phyloP scores from a whole-genome alignment of 768 basidiomycete genomes.

The Suillus paluster region DNA sequence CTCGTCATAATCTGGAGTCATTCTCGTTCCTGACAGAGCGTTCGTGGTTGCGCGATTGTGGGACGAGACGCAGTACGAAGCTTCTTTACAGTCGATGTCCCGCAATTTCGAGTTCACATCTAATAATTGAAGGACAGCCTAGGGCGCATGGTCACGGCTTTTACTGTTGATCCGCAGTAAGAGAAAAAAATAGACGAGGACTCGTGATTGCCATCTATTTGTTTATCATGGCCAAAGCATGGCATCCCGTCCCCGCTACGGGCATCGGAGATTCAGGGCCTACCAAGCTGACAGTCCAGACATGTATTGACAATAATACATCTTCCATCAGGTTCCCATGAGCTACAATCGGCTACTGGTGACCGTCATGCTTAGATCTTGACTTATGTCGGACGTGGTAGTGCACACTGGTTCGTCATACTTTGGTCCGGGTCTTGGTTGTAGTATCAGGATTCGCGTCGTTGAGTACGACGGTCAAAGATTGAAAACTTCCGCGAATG shows the following conservation, averaged over 20 bases:
- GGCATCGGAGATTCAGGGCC: background rate
- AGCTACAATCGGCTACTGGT: background rate
- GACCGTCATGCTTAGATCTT: background rate
- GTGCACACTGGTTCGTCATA: background rate
- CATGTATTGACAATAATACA: background rate
- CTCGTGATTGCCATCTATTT: background rate
- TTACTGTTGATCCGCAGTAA: background rate
- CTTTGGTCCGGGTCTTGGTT: background rate
- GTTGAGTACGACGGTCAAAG: background rate
- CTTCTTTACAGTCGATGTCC: background rate
- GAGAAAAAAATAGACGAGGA: constrained; percentile 9
- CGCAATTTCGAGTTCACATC: background rate
- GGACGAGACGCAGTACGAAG: background rate
- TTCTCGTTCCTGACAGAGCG: background rate
- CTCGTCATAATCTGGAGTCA: background rate
- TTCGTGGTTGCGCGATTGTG: background rate
- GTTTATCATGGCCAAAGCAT: no score
- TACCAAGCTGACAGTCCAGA: background rate
- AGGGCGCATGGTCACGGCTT: background rate
- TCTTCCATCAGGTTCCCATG: background rate
- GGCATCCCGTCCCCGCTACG: constrained; percentile 8
- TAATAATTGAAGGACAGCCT: background rate
- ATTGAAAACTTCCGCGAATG: background rate
- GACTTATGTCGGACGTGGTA: background rate
- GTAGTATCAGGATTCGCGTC: background rate